phyloP scores from a whole-genome alignment of 805 yeast species.

The Blastobotrys parvus region DNA sequence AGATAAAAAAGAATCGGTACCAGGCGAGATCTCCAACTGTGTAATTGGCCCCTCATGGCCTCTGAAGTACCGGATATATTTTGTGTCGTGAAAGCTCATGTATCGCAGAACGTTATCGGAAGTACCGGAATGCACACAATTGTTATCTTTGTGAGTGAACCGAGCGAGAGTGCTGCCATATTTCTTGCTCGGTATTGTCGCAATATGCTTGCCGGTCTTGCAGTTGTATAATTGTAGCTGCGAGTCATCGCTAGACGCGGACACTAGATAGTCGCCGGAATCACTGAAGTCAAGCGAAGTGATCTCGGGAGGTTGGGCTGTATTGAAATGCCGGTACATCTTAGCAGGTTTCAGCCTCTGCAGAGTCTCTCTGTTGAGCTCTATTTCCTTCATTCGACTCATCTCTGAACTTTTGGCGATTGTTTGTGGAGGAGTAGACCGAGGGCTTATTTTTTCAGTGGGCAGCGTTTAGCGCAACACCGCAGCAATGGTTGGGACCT shows the following conservation, averaged over 20 bases:
- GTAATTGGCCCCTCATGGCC: constrained; percentile 80
- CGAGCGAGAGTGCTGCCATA: constrained; percentile 86
- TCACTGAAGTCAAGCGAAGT: constrained; percentile 63
- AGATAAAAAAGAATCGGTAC: constrained; percentile 53
- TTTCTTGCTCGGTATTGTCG: constrained; percentile 72
- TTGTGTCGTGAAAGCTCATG: constrained; percentile 66
- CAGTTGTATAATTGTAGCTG: constrained; percentile 76
- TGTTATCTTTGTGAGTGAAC: constrained; percentile 66
- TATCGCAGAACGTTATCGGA: constrained; percentile 61
- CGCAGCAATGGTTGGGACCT: too few relatives aligned
- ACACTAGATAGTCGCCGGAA: constrained; percentile 65
- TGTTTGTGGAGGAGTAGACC: too few relatives aligned
- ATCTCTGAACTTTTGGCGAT: too few relatives aligned
- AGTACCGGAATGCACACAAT: constrained; percentile 75
- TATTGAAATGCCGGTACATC: constrained; percentile 36
- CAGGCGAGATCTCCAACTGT: constrained; percentile 64
- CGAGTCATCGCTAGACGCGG: constrained; percentile 82
- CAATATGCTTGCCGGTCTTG: constrained; percentile 47
- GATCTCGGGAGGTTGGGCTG: constrained; percentile 24
- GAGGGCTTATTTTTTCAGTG: too few relatives aligned
- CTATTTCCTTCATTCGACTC: too few relatives aligned
- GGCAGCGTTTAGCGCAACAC: too few relatives aligned
- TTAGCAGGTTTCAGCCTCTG: constrained; percentile 36
- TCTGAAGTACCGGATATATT: constrained; percentile 72
- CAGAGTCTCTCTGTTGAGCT: background rate